Evolutionary conservation across 78 protist species (phyloP).

Genomic region (Ministeria vibrans): DNA sequence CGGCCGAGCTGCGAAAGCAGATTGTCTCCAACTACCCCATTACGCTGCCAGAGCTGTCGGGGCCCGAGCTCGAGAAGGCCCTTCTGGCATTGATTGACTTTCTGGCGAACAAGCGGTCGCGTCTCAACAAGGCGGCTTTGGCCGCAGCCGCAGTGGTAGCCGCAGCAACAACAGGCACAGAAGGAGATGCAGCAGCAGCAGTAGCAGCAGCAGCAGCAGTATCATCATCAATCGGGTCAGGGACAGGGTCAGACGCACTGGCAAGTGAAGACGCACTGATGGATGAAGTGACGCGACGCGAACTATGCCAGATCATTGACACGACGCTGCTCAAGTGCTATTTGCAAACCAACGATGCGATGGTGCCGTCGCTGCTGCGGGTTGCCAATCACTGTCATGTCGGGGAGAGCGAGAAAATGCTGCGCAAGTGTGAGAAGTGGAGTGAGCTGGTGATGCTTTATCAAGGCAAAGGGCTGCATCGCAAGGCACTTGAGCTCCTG

Average conservation of each 20-base stretch:
- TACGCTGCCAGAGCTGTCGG: background rate
- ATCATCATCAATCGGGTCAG: background rate
- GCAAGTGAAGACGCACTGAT: background rate
- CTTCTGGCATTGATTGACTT: background rate
- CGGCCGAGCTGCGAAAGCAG: background rate
- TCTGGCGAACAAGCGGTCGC: background rate
- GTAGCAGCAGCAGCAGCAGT: background rate
- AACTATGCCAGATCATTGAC: background rate
- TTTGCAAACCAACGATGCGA: background rate
- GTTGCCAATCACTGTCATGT: background rate
- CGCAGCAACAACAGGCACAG: background rate
- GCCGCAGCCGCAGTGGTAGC: background rate
- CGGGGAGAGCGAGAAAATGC: background rate
- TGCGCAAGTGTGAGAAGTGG: background rate
- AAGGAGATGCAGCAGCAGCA: background rate
- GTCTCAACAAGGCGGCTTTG: background rate
- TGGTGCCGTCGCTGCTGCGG: background rate
- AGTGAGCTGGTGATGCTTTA: slow-evolving; percentile 1
- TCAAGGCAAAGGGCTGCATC: background rate
- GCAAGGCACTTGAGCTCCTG: slow-evolving; percentile 4
- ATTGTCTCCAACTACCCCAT: background rate
- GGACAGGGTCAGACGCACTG: background rate
- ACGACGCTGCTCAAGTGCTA: slow-evolving; percentile 9
- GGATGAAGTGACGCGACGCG: no score
- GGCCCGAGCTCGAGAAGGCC: background rate